A percentile compares a stretch with the other conserved stretches of the same genome.
Conservation (phyloP, 2,329 filamentous ascomycete species). For the Fusarium sp. region DNA sequence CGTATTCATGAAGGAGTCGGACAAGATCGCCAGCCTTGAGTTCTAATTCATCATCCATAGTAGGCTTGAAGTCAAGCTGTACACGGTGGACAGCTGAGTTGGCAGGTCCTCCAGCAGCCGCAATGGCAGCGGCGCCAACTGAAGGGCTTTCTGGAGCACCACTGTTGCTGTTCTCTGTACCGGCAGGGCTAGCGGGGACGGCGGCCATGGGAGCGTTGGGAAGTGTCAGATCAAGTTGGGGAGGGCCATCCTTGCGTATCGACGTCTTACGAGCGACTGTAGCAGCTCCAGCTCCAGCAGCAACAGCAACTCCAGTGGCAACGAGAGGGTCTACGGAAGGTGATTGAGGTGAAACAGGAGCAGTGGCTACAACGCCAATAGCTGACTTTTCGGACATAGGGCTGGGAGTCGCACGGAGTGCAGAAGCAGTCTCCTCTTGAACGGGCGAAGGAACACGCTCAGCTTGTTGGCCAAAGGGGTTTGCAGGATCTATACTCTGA, state of each 20-base stretch:
- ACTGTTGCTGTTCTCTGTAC: conserved; percentile 70
- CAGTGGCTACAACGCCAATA: conserved; percentile 16
- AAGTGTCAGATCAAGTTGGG: conserved; percentile 66
- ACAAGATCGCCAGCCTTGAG: conserved; percentile 85
- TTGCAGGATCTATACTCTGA: conserved; percentile 64
- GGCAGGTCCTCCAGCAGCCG: conserved; percentile 69
- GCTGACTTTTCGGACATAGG: conserved; percentile 48
- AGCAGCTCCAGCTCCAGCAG: conserved; percentile 50
- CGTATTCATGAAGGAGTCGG: conserved; percentile 91
- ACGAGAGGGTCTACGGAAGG: conserved; percentile 51
- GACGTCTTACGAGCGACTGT: conserved; percentile 65
- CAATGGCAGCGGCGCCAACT: conserved; percentile 68
- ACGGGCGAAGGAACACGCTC: conserved; percentile 61
- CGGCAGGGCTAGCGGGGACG: conserved; percentile 68
- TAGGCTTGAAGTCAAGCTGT: conserved; percentile 92
- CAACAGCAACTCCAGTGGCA: conserved; percentile 54
- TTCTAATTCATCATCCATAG: conserved; percentile 90
- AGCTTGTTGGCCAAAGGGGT: conserved; percentile 77
- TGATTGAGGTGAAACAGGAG: conserved; percentile 29
- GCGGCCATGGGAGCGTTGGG: conserved; percentile 49
- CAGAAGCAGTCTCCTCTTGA: conserved; percentile 48
- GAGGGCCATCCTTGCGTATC: conserved; percentile 63
- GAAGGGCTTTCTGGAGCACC: conserved; percentile 57
- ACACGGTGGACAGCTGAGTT: conserved; percentile 84
- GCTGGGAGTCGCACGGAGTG: conserved; percentile 45